phyloP scores from a whole-genome alignment of 192 early-diverging fungal genomes.

The Podila clonocystis region DNA sequence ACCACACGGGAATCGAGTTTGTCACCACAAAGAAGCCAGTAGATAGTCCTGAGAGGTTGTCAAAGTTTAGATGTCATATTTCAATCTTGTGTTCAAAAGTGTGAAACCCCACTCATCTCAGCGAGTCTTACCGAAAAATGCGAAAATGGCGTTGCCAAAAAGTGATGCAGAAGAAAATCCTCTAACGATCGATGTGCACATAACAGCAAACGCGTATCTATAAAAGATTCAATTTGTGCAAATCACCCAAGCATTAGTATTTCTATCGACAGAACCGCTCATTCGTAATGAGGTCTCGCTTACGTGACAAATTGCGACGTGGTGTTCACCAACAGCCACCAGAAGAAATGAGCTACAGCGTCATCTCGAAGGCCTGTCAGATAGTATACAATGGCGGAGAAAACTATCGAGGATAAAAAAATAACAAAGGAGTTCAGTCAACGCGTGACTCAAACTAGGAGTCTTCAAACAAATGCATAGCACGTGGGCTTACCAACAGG shows the following conservation, averaged over 20 bases:
- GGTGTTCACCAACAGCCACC: slow-evolving; percentile 42
- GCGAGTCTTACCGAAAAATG: slow-evolving; percentile 32
- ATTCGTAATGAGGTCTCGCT: neutral
- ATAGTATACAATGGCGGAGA: slow-evolving; percentile 42
- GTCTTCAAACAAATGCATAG: neutral
- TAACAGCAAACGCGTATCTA: slow-evolving; percentile 38
- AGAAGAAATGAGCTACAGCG: slow-evolving; percentile 22
- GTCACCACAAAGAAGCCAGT: slow-evolving; percentile 47
- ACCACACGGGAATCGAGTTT: slow-evolving; percentile 40
- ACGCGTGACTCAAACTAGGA: neutral
- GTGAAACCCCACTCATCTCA: neutral
- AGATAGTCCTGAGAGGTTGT: slow-evolving; percentile 19
- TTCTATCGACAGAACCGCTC: no score
- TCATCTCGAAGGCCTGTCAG: slow-evolving; percentile 39
- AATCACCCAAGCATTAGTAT: no score
- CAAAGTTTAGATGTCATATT: neutral
- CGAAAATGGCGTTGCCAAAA: slow-evolving; percentile 44
- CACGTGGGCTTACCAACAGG: slow-evolving; percentile 18
- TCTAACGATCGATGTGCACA: slow-evolving; percentile 30
- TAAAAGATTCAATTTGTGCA: neutral
- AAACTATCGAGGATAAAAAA: slow-evolving; percentile 11
- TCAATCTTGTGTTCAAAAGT: neutral
- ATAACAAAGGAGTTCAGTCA: neutral
- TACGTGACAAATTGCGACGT: slow-evolving; percentile 46
- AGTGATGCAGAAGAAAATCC: slow-evolving; percentile 43